Conservation (phyloP, 2,329 filamentous ascomycete genomes). For the Capronia americana region DNA sequence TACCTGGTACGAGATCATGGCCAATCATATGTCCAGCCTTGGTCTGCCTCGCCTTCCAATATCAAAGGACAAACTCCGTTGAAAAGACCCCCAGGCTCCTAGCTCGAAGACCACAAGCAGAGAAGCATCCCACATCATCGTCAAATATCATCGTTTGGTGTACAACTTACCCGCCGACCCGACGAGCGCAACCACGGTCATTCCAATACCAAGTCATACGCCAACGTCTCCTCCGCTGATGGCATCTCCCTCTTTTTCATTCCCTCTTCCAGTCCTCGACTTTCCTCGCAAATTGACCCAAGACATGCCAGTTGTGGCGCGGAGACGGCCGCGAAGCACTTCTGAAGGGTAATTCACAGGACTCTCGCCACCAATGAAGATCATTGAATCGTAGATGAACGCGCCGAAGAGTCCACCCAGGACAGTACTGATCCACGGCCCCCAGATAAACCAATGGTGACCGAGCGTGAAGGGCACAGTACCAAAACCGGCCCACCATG, state of each 20-base stretch:
- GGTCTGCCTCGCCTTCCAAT: neutral
- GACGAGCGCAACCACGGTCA: neutral
- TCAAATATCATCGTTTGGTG: neutral
- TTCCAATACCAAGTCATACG: neutral
- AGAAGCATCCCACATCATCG: constrained; percentile 1
- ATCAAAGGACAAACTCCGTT: neutral
- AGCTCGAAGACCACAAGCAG: neutral
- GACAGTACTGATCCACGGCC: constrained; percentile 46
- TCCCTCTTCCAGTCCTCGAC: neutral
- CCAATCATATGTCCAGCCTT: neutral
- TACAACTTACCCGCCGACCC: neutral
- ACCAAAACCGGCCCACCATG: constrained; percentile 45
- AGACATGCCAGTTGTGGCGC: neutral
- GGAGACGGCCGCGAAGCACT: neutral
- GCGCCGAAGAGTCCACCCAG: constrained; percentile 45
- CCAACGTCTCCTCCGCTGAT: neutral
- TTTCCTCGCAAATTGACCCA: neutral
- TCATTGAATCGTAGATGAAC: constrained; percentile 46
- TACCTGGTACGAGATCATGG: neutral
- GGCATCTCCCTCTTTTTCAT: neutral
- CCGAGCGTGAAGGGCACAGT: constrained; percentile 39
- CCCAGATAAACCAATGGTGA: constrained; percentile 47
- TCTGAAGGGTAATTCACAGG: constrained; percentile 13
- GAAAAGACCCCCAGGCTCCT: neutral
- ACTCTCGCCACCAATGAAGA: constrained; percentile 48